Base-by-base conservation (phyloP, 2,329 filamentous ascomycete genomes). In the Sclerotinia sclerotiorum region DNA sequence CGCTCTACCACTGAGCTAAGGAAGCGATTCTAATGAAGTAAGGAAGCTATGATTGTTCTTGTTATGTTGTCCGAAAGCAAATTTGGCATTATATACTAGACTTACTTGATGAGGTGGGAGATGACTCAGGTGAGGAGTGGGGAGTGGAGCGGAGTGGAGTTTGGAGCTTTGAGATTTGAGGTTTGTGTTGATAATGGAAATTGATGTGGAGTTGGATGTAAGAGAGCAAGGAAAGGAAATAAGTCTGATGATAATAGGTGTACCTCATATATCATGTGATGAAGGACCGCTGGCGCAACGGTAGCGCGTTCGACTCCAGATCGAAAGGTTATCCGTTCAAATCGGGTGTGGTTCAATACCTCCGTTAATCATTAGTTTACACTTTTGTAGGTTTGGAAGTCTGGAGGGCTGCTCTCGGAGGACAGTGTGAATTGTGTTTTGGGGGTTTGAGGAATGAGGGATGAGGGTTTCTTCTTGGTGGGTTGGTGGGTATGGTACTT, bases 301-400 rank as follows among this genome's bases (percentile, higher is more conserved):
- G 70, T 72, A 72, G 69, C 71, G 71, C 71, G 71, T 73, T 69
- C 72, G 74, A 74, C 71, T 76, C 74, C 74, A 76, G 74, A 76
- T 72, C 73, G 72, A 73, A 76, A 76, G 74, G 74, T 75, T 76
- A 70, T 74, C 74, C 70, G 73, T 75, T 75, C 73, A 74, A 76
- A 76, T 76, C 74, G 68, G 74, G 73, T 70, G 67, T 68, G 72
- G 71, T 72, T 75, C 72, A 73, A 69, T 68, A 62, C 69, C 71
- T 66, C 69, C 19, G 48, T 3, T 44, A 2, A 1, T 57, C 42
- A 10, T 7, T 1, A 0, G 11, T 42, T 66, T 66, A 67, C 51
- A 10, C 49, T 65, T 56, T 44, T 29, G 29, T 2, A 0, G 1
- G 0, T 17, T 24, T 19, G 13, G 10, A 2, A 17, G 5, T 1